A percentile compares a stretch with the other conserved stretches of the same genome.
These are phyloP conservation scores for Microthyrium microscopicum DNA, from an alignment of 2,329 filamentous ascomycete genomes.

Conservation along the genomic window DNA sequence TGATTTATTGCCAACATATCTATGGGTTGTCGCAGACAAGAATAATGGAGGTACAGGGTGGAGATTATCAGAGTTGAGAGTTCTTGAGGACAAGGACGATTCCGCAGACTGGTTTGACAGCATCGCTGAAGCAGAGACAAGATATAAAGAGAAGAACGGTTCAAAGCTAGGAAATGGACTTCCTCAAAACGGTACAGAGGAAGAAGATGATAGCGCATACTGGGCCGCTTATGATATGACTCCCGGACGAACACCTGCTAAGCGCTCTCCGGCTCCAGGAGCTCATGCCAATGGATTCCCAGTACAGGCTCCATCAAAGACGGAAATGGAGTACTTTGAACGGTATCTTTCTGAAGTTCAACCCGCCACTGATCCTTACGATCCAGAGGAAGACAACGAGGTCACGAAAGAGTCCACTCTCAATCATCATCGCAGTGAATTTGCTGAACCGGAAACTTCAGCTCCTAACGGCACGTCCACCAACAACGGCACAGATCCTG, in stretches of 20 bases:
- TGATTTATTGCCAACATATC: constrained; percentile 45
- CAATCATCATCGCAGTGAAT: constrained; percentile 21
- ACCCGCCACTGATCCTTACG: constrained; percentile 64
- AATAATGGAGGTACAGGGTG: constrained; percentile 47
- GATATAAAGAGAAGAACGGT: constrained; percentile 7
- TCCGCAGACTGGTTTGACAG: constrained; percentile 39
- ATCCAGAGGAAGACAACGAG: constrained; percentile 52
- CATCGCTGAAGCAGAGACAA: constrained; percentile 36
- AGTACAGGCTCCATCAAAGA: constrained; percentile 19
- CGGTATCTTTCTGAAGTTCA: constrained; percentile 61
- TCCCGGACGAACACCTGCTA: constrained; percentile 46
- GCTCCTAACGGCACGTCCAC: background rate
- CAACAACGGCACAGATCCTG: constrained; percentile 8
- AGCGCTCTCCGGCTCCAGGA: constrained; percentile 44
- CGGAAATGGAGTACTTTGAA: constrained; percentile 58
- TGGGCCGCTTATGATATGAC: constrained; percentile 66
- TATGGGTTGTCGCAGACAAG: constrained; percentile 52
- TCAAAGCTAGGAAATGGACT: constrained; percentile 7
- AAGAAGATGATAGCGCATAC: constrained; percentile 61
- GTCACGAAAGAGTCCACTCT: constrained; percentile 34
- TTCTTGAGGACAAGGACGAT: constrained; percentile 39
- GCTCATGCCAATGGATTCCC: constrained; percentile 5
- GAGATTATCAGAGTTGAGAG: constrained; percentile 54
- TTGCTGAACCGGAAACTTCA: background rate
- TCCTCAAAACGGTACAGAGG: constrained; percentile 25